These are phyloP conservation scores for Xerocomus potaroensis DNA, from an alignment of 768 basidiomycete genomes.

Conservation along the genomic window DNA sequence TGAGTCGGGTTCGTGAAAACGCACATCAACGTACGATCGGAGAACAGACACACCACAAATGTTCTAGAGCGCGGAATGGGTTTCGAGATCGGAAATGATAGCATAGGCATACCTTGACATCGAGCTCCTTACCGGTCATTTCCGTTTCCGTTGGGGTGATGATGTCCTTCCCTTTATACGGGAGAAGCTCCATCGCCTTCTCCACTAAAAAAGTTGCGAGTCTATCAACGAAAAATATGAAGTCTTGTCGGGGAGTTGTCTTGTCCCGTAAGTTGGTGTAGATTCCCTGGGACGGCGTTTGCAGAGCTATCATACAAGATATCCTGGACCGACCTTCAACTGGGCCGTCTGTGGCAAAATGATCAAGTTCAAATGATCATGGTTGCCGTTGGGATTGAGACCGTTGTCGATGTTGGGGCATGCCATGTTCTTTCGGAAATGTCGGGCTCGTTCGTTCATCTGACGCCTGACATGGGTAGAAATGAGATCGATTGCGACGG, in stretches of 20 bases:
- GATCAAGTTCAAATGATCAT: slow-evolving; percentile 51
- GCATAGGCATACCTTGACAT: slow-evolving; percentile 45
- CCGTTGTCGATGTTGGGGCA: slow-evolving; percentile 37
- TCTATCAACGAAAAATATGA: slow-evolving; percentile 89
- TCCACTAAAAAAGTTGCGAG: slow-evolving; percentile 83
- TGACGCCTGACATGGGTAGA: slow-evolving; percentile 85
- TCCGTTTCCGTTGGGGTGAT: slow-evolving; percentile 61
- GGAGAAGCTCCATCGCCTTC: slow-evolving; percentile 78
- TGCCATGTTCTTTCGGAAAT: slow-evolving; percentile 73
- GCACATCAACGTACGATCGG: slow-evolving; percentile 59
- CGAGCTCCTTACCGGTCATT: slow-evolving; percentile 57
- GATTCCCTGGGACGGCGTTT: slow-evolving; percentile 58
- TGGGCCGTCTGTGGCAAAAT: slow-evolving; percentile 79
- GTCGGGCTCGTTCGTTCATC: slow-evolving; percentile 70
- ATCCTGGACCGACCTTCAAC: slow-evolving; percentile 60
- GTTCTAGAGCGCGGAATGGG: slow-evolving; percentile 37
- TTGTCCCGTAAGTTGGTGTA: slow-evolving; percentile 80
- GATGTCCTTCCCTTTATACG: slow-evolving; percentile 57
- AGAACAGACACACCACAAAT: slow-evolving; percentile 88
- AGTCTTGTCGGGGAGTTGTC: slow-evolving; percentile 73
- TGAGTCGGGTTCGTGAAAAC: slow-evolving; percentile 3
- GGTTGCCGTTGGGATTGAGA: slow-evolving; percentile 32
- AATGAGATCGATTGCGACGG: slow-evolving; percentile 90
- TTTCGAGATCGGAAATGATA: neutral
- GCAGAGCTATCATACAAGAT: too few relatives aligned